Percentiles rank a stretch among this genome's conserved stretches.
Conservation (phyloP, 768 basidiomycete species). For the Podaxis pistillaris region DNA sequence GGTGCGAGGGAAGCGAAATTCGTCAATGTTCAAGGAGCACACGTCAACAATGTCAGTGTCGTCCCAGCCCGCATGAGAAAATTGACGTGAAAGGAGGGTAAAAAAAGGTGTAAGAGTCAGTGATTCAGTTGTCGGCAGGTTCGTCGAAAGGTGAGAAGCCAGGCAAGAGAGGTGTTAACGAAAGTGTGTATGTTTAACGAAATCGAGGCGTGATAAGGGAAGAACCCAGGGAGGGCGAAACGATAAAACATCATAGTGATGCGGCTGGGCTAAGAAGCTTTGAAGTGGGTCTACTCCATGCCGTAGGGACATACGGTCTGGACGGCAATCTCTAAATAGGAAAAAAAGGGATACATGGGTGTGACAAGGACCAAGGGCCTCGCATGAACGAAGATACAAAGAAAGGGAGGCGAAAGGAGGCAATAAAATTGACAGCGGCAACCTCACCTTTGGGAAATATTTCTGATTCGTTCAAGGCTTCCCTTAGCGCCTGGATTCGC, state of each 20-base stretch:
- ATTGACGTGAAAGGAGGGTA: too few species aligned
- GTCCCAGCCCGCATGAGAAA: neutral
- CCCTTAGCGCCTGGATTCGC: conserved; percentile 51
- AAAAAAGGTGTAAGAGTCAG: conserved; percentile 8
- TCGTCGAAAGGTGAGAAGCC: conserved; percentile 3
- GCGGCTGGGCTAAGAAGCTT: neutral
- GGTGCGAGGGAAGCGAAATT: neutral
- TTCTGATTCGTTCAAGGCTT: conserved; percentile 53
- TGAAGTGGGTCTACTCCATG: neutral
- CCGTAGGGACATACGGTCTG: neutral
- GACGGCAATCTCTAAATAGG: neutral
- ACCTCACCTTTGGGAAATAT: conserved; percentile 65
- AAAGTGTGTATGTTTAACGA: neutral
- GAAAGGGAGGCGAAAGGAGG: neutral
- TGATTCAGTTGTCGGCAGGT: conserved; percentile 6
- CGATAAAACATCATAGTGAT: conserved; percentile 11
- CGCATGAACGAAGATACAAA: neutral
- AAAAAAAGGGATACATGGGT: neutral
- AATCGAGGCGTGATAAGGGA: neutral
- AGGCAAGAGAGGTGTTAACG: neutral
- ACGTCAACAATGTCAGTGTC: conserved; percentile 3
- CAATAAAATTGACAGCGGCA: neutral
- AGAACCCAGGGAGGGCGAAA: conserved; percentile 13
- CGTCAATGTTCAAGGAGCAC: neutral
- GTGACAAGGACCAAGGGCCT: conserved; percentile 1